A percentile compares a stretch with the other conserved stretches of the same genome.
These are phyloP conservation scores for Verticillium zaregamsianum DNA, from an alignment of 2,329 filamentous ascomycete genomes.

Conservation along the genomic window DNA sequence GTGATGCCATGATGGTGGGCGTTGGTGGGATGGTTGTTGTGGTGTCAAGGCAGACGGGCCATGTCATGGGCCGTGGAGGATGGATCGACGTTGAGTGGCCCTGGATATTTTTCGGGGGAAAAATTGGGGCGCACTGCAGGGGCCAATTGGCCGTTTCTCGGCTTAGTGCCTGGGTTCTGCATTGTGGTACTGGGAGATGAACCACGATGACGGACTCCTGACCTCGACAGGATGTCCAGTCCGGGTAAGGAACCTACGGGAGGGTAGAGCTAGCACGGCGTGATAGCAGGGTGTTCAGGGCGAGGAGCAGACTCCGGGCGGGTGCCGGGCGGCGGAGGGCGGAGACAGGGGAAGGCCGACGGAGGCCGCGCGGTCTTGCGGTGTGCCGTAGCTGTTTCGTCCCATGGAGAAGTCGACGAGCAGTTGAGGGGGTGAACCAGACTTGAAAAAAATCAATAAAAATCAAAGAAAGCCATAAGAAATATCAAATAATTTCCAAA, in stretches of 20 bases:
- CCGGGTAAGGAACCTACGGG: neutral
- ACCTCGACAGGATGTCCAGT: neutral
- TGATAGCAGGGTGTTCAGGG: neutral
- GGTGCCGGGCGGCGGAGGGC: neutral
- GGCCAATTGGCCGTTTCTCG: neutral
- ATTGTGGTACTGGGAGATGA: too few species aligned
- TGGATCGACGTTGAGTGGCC: conserved; percentile 21
- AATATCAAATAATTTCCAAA: too few species aligned
- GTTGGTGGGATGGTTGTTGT: neutral
- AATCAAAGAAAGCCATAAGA: too few species aligned
- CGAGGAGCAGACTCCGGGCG: neutral
- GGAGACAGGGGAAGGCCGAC: neutral
- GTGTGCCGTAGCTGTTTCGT: neutral
- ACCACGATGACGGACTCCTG: too few species aligned
- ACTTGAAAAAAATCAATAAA: too few species aligned
- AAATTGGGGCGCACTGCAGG: neutral
- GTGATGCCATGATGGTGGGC: neutral
- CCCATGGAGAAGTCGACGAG: too few species aligned
- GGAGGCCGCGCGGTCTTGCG: neutral
- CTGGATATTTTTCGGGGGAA: conserved; percentile 11
- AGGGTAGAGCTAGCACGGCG: neutral
- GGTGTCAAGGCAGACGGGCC: neutral
- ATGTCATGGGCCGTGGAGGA: neutral
- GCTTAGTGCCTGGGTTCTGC: too few species aligned
- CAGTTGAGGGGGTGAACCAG: too few species aligned